Percentiles rank a stretch among this genome's conserved stretches.
These are phyloP conservation scores for Pseudonitzschia multistriata DNA, from an alignment of 108 stramenopile genomes.

Conservation along the genomic window DNA sequence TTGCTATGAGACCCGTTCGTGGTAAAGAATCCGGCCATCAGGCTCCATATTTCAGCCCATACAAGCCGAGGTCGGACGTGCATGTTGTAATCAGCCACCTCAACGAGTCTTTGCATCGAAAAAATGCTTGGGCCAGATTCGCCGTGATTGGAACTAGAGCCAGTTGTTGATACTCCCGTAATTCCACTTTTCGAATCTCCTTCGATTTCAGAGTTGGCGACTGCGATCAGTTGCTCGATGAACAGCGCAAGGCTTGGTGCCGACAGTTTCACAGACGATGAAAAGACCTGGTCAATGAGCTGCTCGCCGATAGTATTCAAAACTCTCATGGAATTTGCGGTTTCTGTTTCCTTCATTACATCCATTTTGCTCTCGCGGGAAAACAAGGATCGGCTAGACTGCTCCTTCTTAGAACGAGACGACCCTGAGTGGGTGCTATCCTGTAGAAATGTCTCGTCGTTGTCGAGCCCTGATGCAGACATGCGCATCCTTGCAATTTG, in stretches of 20 bases:
- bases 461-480: constrained; percentile 79
- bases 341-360: constrained; percentile 65
- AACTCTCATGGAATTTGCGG: constrained; percentile 73
- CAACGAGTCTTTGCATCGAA: constrained; percentile 95
- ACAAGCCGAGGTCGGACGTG: constrained; percentile 87
- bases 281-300: constrained; percentile 90
- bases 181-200: constrained; percentile 73
- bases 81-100: constrained; percentile 99
- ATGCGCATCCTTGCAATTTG: constrained; percentile 86
- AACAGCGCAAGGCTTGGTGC: constrained; percentile 82
- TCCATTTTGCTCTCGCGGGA: constrained; percentile 28
- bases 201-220: constrained; percentile 84
- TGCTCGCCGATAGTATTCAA: constrained; percentile 83
- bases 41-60: constrained; percentile 95
- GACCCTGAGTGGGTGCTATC: constrained; percentile 14
- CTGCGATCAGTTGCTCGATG: constrained; percentile 84
- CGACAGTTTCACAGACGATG: constrained; percentile 78
- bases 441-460: constrained; percentile 86
- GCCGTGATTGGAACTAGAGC: constrained; percentile 49
- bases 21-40: constrained; percentile 90
- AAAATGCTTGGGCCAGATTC: constrained; percentile 87
- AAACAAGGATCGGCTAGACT: constrained; percentile 11
- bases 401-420: background rate
- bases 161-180: constrained; percentile 30
- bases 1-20: constrained; percentile 91